Evolutionary conservation across 2,329 filamentous ascomycete genomes (phyloP).

Genomic region (Calonectria fujianensis): DNA sequence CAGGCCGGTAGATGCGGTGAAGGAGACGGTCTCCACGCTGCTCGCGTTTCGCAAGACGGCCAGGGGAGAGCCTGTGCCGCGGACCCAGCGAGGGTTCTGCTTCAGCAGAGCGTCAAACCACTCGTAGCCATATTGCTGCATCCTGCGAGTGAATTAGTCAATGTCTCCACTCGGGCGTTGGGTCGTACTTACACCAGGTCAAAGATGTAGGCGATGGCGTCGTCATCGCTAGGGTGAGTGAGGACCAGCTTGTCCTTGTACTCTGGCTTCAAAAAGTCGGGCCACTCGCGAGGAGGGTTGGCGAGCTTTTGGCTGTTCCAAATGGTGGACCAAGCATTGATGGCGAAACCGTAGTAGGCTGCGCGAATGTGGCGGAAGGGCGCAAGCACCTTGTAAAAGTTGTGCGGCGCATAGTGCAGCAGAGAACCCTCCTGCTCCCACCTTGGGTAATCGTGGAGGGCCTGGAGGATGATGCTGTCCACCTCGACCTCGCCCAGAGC

Average conservation of each 20-base stretch:
- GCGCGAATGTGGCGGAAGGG: constrained; percentile 9
- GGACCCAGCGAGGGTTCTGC: constrained; percentile 20
- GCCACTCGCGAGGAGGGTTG: constrained; percentile 24
- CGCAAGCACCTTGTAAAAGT: constrained; percentile 22
- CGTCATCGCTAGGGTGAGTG: constrained; percentile 22
- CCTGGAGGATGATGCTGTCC: constrained; percentile 10
- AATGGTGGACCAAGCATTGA: constrained; percentile 12
- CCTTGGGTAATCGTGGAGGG: constrained; percentile 1
- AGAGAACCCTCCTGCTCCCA: constrained; percentile 13
- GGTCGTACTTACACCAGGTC: neutral
- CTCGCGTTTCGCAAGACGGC: neutral
- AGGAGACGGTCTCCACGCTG: neutral
- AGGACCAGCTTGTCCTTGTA: constrained; percentile 26
- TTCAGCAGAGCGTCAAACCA: constrained; percentile 9
- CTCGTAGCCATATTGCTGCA: constrained; percentile 10
- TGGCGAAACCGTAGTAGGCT: constrained; percentile 15
- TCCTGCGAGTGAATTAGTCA: neutral
- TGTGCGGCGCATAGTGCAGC: neutral
- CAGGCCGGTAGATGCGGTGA: neutral
- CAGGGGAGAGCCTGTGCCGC: constrained; percentile 6
- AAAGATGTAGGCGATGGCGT: constrained; percentile 20
- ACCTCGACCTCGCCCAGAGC: neutral
- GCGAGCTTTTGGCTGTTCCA: constrained; percentile 2
- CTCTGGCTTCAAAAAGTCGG: constrained; percentile 26
- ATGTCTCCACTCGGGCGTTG: accelerated